Conservation (phyloP, 2,329 filamentous ascomycete species). For the Neofusicoccum cordaticola region DNA sequence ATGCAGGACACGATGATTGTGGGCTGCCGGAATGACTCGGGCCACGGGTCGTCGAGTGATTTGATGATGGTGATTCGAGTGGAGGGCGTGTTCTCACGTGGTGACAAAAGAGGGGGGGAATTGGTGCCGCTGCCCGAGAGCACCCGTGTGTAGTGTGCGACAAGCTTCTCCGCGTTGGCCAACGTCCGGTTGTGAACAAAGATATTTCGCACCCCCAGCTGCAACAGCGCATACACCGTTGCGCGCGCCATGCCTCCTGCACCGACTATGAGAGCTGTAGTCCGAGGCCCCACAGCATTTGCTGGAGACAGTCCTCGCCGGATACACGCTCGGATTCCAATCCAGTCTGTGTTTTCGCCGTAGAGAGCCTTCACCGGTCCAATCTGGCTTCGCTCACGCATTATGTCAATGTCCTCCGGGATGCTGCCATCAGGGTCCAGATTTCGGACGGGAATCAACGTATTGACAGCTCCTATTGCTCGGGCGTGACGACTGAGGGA, state of each 20-base stretch:
- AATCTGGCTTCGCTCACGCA: slow-evolving; percentile 59
- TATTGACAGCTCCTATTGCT: slow-evolving; percentile 75
- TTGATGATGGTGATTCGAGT: slow-evolving; percentile 57
- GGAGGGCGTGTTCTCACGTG: slow-evolving; percentile 27
- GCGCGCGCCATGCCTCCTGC: slow-evolving; percentile 75
- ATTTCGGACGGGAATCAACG: slow-evolving; percentile 67
- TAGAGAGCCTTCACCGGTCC: slow-evolving; percentile 68
- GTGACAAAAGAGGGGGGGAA: slow-evolving; percentile 19
- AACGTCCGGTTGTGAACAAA: slow-evolving; percentile 70
- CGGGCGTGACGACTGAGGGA: slow-evolving; percentile 69
- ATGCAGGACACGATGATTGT: slow-evolving; percentile 77
- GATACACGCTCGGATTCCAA: slow-evolving; percentile 72
- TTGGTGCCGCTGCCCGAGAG: not conserved
- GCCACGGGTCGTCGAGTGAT: slow-evolving; percentile 63
- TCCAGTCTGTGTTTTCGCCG: slow-evolving; percentile 80
- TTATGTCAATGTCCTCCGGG: slow-evolving; percentile 53
- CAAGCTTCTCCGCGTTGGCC: slow-evolving; percentile 65
- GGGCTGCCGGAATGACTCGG: slow-evolving; percentile 58
- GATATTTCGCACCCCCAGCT: slow-evolving; percentile 72
- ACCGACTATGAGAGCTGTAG: slow-evolving; percentile 54
- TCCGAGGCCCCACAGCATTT: slow-evolving; percentile 54
- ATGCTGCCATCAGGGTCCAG: slow-evolving; percentile 56
- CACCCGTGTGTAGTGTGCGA: slow-evolving; percentile 62
- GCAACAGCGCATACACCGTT: slow-evolving; percentile 74
- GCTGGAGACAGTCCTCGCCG: slow-evolving; percentile 70